Base-by-base conservation (phyloP, 176 grass and related monocot species). In the Cymbopogon citratus region DNA sequence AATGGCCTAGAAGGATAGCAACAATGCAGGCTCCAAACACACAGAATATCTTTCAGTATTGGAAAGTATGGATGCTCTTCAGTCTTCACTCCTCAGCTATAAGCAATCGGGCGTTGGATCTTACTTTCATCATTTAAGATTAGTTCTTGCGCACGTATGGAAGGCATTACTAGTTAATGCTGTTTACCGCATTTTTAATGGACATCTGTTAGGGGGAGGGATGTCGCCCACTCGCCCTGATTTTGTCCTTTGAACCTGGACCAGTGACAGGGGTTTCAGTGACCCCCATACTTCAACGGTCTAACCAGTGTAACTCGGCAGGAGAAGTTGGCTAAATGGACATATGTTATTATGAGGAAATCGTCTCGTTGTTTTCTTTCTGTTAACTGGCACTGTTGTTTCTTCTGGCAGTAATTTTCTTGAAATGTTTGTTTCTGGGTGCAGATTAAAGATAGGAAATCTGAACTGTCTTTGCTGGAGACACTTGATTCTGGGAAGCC, bases 401-500 rank as follows among this genome's bases (percentile, higher is more conserved):
- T 26, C 38, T 15, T 29, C 63, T 9, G 6, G 1, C 65, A 65
- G 1, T 57, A 27, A 43, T 16, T 85, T 85, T 85, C 25, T 65
- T 81, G 25, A 80, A 76, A 85, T 54, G 2, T 65, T 81, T 72
- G 26, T 61, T 76, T 21, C 10, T 77, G 27, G 46, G 44, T 87
- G 39, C 86, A 98, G 95, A 93, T 95, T 90, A 91, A 57, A 77
- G 92, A 95, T 67, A 98, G 60, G 82, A 93, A 93, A 85, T 66
- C 90, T 63, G 87, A 93, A 54, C 76, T 98, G 73, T 88, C 92
- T 86, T 86, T 88, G 80, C 63, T 95, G 66, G 95, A 98, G 78
- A 66, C 82, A 65, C 61, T 98, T 85, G 92, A 98, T 81, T 89
- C 86, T 33, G 95, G 95, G 77, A 98, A 98, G 80, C 92, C 92